Evolutionary conservation across 192 early-diverging fungal species (phyloP).

Genomic region (Podila verticillata): DNA sequence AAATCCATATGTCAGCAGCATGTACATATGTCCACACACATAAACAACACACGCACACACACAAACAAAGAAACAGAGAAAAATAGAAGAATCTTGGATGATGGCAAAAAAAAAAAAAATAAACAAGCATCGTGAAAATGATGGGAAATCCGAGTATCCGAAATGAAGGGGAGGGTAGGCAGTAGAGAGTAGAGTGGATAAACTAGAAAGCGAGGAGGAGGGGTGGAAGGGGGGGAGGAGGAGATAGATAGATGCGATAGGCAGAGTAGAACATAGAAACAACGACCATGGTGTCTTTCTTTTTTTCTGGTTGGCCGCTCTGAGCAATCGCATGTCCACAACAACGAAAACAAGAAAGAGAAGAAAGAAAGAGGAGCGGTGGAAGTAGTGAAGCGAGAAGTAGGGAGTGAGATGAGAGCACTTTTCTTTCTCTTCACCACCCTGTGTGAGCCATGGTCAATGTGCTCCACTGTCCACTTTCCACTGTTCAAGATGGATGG

Average conservation of each 20-base stretch:
- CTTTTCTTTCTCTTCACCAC: neutral
- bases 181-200: slow-evolving; percentile 2
- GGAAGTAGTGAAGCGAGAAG: neutral
- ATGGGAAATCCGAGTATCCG: no score
- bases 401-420: slow-evolving; percentile 4
- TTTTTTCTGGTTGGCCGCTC: neutral
- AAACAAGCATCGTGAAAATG: no score
- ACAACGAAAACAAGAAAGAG: neutral
- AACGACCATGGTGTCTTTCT: neutral
- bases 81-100: no score
- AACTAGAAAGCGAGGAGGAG: neutral
- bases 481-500: no score
- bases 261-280: neutral
- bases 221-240: neutral
- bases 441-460: slow-evolving; percentile 1
- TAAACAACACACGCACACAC: no score
- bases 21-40: no score
- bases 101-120: no score
- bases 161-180: neutral
- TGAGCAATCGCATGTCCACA: neutral
- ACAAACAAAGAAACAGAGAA: no score
- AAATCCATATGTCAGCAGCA: no score
- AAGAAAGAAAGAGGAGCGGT: neutral
- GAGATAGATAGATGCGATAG: no score
- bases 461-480: neutral